Evolutionary conservation across 2,329 filamentous ascomycete species (phyloP), one percentile per base, ranked within the genome.

Genomic region (Fusarium cyanostomum): DNA sequence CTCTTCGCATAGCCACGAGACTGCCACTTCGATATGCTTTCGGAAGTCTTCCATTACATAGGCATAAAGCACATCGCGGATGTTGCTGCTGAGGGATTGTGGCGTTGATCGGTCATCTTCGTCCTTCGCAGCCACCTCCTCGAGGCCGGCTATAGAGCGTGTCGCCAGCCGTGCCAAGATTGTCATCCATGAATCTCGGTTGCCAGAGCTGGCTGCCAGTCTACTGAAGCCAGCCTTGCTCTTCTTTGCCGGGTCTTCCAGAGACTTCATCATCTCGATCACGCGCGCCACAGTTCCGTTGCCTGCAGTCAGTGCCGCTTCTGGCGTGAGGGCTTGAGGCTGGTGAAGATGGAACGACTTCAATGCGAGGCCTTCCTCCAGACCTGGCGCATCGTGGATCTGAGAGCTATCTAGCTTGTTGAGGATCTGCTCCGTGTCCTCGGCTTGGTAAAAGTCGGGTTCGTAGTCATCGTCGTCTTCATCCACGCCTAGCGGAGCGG

Each of bases 1-100:
- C 78, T 99, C 95, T 75, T 99, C 95, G 69, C 90, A 96, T 13
- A 99, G 83, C 95, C 95, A 99, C 8, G 90, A 89, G 48, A 98
- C 92, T 1, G 93, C 94, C 18, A 95, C 86, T 67, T 96, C 94
- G 62, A 98, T 94, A 38, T 95, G 89, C 62, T 86, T 89, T 52
- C 94, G 88, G 78, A 97, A 99, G 73, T 98, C 94, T 64, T 96
- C 92, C 62, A 98, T 86, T 43, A 98, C 86, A 74, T 96, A 97
- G 51, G 86, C 84, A 76, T 93, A 95, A 2, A 99, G 80, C 8
- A 87, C 84, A 67, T 96, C 90, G 49, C 95, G 87, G 65, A 98
- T 92, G 7, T 84, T 84, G 71, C 91, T 85, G 67, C 84, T 84
- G 24, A 93, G 84, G 50, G 78, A 83, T 65, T 75, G 74, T 71